phyloP scores from a whole-genome alignment of 257 asterid genomes.

The Scutellaria baicalensis region DNA sequence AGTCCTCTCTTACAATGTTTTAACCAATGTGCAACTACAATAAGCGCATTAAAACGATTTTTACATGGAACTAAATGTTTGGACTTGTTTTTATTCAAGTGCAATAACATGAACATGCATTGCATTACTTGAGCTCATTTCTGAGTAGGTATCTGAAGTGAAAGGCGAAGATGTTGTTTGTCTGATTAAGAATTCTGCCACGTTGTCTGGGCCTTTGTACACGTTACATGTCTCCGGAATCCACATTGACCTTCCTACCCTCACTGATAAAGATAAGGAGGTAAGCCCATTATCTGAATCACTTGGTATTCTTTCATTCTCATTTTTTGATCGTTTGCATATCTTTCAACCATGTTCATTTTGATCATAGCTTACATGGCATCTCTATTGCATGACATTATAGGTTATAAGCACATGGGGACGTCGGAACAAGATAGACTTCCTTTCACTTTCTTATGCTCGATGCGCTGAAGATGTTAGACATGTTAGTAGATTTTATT shows the following conservation, averaged over 20 bases:
- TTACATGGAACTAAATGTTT: neutral
- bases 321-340: neutral
- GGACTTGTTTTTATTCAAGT: neutral
- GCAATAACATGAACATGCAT: neutral
- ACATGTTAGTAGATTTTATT: slow-evolving; percentile 36
- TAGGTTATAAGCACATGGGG: slow-evolving; percentile 97
- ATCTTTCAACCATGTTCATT: neutral
- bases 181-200: slow-evolving; percentile 72
- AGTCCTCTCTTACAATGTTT: slow-evolving; percentile 3
- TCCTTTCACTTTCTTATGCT: slow-evolving; percentile 86
- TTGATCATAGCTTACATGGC: neutral
- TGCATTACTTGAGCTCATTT: slow-evolving; percentile 1
- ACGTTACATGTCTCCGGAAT: slow-evolving; percentile 73
- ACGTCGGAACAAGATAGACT: slow-evolving; percentile 72
- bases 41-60: neutral
- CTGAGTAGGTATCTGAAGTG: slow-evolving; percentile 61
- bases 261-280: slow-evolving; percentile 84
- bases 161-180: slow-evolving; percentile 80
- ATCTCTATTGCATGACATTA: neutral
- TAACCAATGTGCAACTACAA: neutral
- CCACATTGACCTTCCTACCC: slow-evolving; percentile 77
- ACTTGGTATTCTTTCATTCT: neutral
- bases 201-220: slow-evolving; percentile 76
- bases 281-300: slow-evolving; percentile 21
- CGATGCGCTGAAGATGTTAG: slow-evolving; percentile 85